Conservation (phyloP, 441 rosid species). For the Populus hybrid region DNA sequence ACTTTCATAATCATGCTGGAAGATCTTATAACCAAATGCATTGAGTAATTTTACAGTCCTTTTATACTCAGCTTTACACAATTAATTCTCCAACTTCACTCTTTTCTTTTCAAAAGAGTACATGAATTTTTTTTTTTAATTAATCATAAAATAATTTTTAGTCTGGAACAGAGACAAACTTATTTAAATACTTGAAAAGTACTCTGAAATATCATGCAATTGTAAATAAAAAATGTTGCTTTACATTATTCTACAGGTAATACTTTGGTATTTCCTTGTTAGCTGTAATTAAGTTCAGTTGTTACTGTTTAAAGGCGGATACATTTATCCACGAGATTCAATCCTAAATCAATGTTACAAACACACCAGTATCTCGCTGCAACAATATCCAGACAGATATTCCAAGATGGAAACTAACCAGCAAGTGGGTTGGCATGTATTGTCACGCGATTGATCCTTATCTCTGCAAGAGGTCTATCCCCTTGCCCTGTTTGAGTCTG, state of each 20-base stretch:
- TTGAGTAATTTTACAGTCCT: background rate
- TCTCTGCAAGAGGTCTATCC: conserved; percentile 94
- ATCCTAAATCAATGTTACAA: background rate
- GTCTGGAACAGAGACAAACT: background rate
- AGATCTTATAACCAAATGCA: background rate
- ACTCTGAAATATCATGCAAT: background rate
- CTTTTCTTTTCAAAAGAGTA: background rate
- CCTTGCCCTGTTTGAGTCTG: conserved; percentile 93
- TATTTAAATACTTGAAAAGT: background rate
- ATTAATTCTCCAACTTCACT: background rate
- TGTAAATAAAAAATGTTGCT: background rate
- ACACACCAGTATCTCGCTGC: background rate
- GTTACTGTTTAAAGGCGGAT: background rate
- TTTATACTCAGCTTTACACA: background rate
- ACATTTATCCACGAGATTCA: background rate
- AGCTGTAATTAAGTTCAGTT: background rate
- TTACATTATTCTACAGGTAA: background rate
- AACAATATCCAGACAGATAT: conserved; percentile 1
- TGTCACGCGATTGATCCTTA: conserved; percentile 87
- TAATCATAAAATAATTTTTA: too few relatives aligned
- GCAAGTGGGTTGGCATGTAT: conserved; percentile 97
- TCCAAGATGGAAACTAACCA: conserved; percentile 37
- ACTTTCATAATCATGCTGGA: background rate
- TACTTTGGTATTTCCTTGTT: background rate
- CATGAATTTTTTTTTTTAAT: too few relatives aligned